phyloP scores from a whole-genome alignment of 306 rosid genomes.

The Crataegus laevigata region DNA sequence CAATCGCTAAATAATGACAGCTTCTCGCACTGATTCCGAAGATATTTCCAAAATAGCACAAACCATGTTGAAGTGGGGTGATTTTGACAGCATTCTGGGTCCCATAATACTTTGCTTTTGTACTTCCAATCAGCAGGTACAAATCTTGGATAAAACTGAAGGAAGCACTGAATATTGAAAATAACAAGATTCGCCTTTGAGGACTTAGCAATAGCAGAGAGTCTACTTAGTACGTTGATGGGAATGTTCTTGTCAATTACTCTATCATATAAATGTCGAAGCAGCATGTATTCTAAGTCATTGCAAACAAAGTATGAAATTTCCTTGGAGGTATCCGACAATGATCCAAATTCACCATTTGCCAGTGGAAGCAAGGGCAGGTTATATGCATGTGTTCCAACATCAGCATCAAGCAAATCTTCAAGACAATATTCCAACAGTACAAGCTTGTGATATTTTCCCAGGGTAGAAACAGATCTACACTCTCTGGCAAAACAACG shows the following conservation, averaged over 20 bases:
- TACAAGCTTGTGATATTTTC: constrained; percentile 60
- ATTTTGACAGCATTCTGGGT: constrained; percentile 55
- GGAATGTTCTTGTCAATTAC: constrained; percentile 69
- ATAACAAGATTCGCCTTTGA: constrained; percentile 55
- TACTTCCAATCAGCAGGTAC: constrained; percentile 85
- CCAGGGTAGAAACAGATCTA: constrained; percentile 32
- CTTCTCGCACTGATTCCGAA: constrained; percentile 44
- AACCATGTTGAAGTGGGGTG: constrained; percentile 79
- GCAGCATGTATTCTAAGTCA: constrained; percentile 65
- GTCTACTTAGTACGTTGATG: constrained; percentile 48
- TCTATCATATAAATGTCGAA: constrained; percentile 56
- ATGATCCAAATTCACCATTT: constrained; percentile 69
- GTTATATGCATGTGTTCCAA: constrained; percentile 57
- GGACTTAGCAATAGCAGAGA: constrained; percentile 77
- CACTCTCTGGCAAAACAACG: constrained; percentile 73
- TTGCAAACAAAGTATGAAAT: constrained; percentile 67
- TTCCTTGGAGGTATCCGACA: constrained; percentile 61
- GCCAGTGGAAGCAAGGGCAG: constrained; percentile 87
- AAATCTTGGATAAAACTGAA: constrained; percentile 59
- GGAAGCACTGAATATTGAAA: constrained; percentile 55
- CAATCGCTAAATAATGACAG: constrained; percentile 69
- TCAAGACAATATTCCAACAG: constrained; percentile 89
- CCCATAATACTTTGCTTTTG: constrained; percentile 75
- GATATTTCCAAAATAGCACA: constrained; percentile 71
- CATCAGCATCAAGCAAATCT: constrained; percentile 87